These are phyloP conservation scores for Entophlyctis helioformis DNA, from an alignment of 192 early-diverging fungal genomes.

Conservation along the genomic window DNA sequence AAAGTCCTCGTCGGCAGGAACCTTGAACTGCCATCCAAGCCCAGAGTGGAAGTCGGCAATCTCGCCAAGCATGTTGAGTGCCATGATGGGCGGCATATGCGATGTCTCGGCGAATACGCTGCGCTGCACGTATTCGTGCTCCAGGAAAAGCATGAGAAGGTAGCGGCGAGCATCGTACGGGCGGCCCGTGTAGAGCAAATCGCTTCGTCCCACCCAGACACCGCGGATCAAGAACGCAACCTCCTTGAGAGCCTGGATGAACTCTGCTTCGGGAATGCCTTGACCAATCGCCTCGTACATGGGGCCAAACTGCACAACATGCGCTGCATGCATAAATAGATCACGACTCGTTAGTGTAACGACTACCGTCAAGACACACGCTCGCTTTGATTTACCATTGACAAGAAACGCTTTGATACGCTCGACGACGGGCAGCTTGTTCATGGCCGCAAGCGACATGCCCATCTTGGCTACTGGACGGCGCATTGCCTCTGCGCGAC, in stretches of 20 bases:
- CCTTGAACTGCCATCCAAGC: constrained; percentile 15
- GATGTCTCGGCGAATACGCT: constrained; percentile 6
- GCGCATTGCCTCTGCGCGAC: not conserved
- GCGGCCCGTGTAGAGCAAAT: constrained; percentile 25
- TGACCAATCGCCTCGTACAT: constrained; percentile 10
- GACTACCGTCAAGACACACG: too few species aligned
- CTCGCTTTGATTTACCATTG: too few species aligned
- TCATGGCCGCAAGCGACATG: constrained; percentile 11
- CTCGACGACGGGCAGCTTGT: constrained; percentile 10
- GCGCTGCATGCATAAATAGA: too few species aligned
- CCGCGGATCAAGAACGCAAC: constrained; percentile 24
- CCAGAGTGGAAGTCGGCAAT: constrained; percentile 12
- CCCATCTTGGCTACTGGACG: constrained; percentile 1
- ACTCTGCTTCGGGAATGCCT: constrained; percentile 8
- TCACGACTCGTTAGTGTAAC: too few species aligned
- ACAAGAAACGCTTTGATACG: constrained; percentile 17
- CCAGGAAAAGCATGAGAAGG: constrained; percentile 21
- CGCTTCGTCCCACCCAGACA: constrained; percentile 28
- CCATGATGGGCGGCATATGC: constrained; percentile 13
- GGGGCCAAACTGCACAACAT: constrained; percentile 16
- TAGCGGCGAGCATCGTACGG: constrained; percentile 21
- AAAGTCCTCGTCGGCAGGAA: constrained; percentile 11
- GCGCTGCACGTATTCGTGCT: constrained; percentile 2
- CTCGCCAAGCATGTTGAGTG: constrained; percentile 16
- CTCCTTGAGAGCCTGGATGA: constrained; percentile 11